phyloP scores from a whole-genome alignment of 2,329 filamentous ascomycete genomes.

The Pseudovirgaria hyperparasitica region DNA sequence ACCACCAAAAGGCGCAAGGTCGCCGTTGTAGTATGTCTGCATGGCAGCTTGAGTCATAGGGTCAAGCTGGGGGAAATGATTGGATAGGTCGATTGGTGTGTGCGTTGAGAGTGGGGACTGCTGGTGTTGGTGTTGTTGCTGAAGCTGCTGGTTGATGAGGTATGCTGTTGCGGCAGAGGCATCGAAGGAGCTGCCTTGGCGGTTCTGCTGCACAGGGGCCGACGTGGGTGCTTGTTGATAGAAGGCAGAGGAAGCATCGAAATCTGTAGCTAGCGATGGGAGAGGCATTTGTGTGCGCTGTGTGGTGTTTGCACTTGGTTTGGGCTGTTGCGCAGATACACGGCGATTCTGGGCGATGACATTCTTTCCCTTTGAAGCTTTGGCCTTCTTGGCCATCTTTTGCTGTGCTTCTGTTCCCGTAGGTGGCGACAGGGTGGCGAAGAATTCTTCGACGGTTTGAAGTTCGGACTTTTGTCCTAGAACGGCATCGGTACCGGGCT shows the following conservation, averaged over 20 bases:
- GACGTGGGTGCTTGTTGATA: no score
- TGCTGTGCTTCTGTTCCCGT: conserved; percentile 33
- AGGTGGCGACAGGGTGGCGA: conserved; percentile 62
- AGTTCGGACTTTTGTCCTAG: conserved; percentile 79
- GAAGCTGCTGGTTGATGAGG: conserved; percentile 11
- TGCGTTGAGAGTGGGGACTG: not conserved
- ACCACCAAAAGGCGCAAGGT: no score
- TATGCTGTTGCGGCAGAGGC: no score
- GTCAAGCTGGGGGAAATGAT: not conserved
- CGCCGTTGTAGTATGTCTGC: conserved; percentile 19
- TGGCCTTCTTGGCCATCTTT: conserved; percentile 36
- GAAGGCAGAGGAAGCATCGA: no score
- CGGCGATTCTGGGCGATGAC: no score
- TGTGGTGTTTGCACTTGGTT: conserved; percentile 3
- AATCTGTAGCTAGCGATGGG: no score
- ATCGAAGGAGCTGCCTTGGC: no score
- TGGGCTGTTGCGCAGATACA: no score
- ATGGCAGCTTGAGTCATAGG: conserved; percentile 19
- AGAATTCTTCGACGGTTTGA: conserved; percentile 92
- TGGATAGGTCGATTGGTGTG: not conserved
- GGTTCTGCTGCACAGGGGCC: no score
- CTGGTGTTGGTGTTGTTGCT: conserved; percentile 4
- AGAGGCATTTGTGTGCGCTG: conserved; percentile 2
- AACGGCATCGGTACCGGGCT: conserved; percentile 75
- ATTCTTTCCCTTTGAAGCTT: no score